Evolutionary conservation across 768 basidiomycete species (phyloP), one percentile per base, ranked within the genome.

Genomic region (Clavulina sp.): DNA sequence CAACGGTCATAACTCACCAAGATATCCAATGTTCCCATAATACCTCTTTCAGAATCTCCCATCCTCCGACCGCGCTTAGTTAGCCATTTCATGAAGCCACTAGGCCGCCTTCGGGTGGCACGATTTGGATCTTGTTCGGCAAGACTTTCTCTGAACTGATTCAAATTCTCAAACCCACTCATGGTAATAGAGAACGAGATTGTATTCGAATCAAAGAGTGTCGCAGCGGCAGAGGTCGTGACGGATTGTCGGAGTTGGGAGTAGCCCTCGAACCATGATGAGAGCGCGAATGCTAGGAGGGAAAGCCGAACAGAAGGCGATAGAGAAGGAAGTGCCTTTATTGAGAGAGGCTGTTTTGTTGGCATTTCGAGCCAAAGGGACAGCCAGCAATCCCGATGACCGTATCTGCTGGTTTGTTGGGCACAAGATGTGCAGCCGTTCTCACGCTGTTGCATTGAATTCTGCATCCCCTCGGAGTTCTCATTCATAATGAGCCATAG

Each of bases 231-330:
- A 32, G 36, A 47, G 26, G 44, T 28, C 18, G 18, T 47, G 7
- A 41, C 36, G 28, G 50, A 43, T 50, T 53, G 41, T 7, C 59
- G 44, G 4, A 59, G 30, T 28, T 54, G 55, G 1, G 59, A 56
- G 28, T 53, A 54, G 23, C 59, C 59, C 49, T 59, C 59, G 5
- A 58, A 50, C 59, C 59, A 59, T 34, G 58, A 54, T n/a, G 59
- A 52, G 6, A 59, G 43, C n/a, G 59, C 56, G 36, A 54, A 56
- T 16, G 57, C 52, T 49, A 50, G 40, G 21, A 32, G 38, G 5
- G 50, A 24, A 21, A 51, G 38, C 38, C 50, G 50, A 19, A 51
- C 29, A 24, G 50, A 51, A 6, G 49, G 26, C 5, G 30, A 29
- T 29, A 50, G 49, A 38, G 34, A n/a, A n/a, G n/a, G n/a, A n/a